phyloP scores from a whole-genome alignment of 2,329 filamentous ascomycete genomes.

The Xylaria sp. region DNA sequence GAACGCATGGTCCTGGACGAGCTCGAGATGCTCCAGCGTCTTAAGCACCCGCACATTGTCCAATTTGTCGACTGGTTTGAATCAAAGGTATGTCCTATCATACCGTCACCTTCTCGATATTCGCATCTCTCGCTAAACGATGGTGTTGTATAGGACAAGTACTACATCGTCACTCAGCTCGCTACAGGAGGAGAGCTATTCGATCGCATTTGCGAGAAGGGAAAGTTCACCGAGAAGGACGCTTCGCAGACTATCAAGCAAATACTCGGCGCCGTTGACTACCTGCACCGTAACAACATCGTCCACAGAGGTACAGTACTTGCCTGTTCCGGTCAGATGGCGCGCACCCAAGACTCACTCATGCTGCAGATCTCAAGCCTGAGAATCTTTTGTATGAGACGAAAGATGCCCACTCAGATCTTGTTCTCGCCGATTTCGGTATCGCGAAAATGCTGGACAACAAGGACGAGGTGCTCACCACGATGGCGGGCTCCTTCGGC shows the following conservation, averaged over 20 bases:
- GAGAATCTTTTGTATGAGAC: conserved; percentile 96
- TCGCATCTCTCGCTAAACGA: conserved; percentile 14
- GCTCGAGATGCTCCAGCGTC: conserved; percentile 82
- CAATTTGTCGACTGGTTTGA: conserved; percentile 99
- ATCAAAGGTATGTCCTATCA: conserved; percentile 68
- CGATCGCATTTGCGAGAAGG: conserved; percentile 95
- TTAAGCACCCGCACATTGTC: conserved; percentile 94
- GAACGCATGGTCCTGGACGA: conserved; percentile 99
- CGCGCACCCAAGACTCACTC: conserved; percentile 11
- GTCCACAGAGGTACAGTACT: conserved; percentile 74
- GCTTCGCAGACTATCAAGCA: conserved; percentile 93
- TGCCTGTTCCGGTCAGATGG: conserved; percentile 12
- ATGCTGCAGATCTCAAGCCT: conserved; percentile 76
- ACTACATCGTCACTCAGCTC: conserved; percentile 96
- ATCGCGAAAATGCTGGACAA: conserved; percentile 97
- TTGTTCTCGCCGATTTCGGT: conserved; percentile 94
- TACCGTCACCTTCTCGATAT: neutral
- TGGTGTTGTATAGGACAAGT: conserved; percentile 70
- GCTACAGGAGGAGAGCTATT: conserved; percentile 95
- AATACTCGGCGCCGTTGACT: conserved; percentile 87
- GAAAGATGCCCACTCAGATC: conserved; percentile 66
- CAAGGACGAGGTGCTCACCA: conserved; percentile 86
- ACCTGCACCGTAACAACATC: conserved; percentile 89
- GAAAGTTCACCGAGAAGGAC: conserved; percentile 98
- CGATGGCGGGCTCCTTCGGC: conserved; percentile 97